Evolutionary conservation across 257 asterid species (phyloP), one percentile per base, ranked within the genome.

Genomic region (Buddleja alternifolia): DNA sequence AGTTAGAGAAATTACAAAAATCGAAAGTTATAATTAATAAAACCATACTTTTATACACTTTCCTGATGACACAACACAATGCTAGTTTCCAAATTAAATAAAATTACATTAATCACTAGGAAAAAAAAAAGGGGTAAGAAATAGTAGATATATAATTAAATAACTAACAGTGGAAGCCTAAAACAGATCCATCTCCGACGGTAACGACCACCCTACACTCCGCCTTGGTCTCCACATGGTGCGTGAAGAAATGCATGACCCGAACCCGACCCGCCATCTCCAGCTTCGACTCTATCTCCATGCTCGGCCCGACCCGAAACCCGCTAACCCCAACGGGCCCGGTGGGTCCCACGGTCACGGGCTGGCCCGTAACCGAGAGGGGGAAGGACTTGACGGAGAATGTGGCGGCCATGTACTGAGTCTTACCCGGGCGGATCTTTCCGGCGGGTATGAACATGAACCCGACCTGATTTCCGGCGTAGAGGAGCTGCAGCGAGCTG

Each of bases 381-480:
- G 95, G 95, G 60, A 93, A 87, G 0, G 97, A 77, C 81, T 82
- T 63, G 0, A 93, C 95, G 10, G 95, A 73, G 46, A 90, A 90
- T 0, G 92, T 90, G 10, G 97, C 99, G 1, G 96, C 85, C 96
- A 93, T 85, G 78, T 77, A 86, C 84, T 85, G 83, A 0, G 86
- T 82, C 73, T 75, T 63, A 10, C 91, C 91, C 51, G 95, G 80
- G 59, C 47, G 77, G 72, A 90, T 85, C 40, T 81, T 87, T 0
- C 97, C 99, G 63, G 99, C 96, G 45, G 99, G 99, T 9, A 93
- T 78, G 74, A 85, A 83, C 96, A 93, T 77, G 88, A 90, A 83
- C 0, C 99, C 99, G 37, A 93, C 82, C 60, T 86, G 96, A 39
- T 42, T 75, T 10, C 89, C 96, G 54, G 81, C 83, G 76, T 93